Base-by-base conservation (phyloP, 306 rosid species). In the Nissolia schottii region DNA sequence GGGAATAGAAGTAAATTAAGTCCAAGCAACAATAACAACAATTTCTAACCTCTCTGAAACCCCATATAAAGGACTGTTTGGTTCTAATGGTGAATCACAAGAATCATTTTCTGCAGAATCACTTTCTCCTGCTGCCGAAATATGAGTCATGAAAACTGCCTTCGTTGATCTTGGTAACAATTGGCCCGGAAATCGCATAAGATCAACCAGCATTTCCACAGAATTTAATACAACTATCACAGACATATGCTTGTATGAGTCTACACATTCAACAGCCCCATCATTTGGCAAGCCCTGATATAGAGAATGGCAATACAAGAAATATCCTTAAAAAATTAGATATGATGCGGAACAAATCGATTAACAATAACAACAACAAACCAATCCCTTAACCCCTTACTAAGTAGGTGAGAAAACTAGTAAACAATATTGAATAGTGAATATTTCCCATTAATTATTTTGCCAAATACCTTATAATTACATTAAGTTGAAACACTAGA, bases 31-130 rank as follows among this genome's bases (percentile, higher is more conserved):
- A 58, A 49, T 49, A 49, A 56, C 50, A 32, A 37, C 49, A 55
- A 51, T 64, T 59, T 73, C 97, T 59, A 76, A 71, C 88, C 90
- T 88, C 75, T 95, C 99, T 23, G 99, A 79, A 48, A 89, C 81
- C 64, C 97, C 97, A 86, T 82, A 95, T 56, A 95, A 86, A 76
- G 99, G 99, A 77, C 97, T 95, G 74, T 95, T 95, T n/a, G 99
- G 99, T 78, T 95, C 99, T 51, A 95, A 75, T 6, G 99, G 97
- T 4, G 99, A 95, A 82, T 95, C 99, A 80, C 99, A 95, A n/a
- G 99, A 95, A 67, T 95, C 99, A 56, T 95, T 91, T 84, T 95
- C 99, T 4, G 99, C 99, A 55, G 97, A 91, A 85, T 95, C 99
- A 74, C 99, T 95, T 83, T 95, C 99, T 69, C 96, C 99, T n/a